Conservation (phyloP, 192 early-diverging fungal species). For the Coemansia javaensis region DNA sequence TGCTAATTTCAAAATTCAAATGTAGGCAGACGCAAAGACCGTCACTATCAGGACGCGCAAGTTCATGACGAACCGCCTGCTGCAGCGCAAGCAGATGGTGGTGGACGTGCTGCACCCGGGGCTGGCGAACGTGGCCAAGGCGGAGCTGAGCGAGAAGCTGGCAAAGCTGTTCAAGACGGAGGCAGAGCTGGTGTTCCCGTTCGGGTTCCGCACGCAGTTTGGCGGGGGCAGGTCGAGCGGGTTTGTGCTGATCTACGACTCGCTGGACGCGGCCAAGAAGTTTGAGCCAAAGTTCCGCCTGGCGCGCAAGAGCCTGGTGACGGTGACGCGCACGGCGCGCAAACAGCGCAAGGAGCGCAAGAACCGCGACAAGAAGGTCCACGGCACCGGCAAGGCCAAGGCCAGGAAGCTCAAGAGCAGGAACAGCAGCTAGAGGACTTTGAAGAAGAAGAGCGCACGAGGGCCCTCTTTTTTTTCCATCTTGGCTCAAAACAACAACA, state of each 20-base stretch:
- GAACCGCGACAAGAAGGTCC: slow-evolving; percentile 98
- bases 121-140: slow-evolving; percentile 87
- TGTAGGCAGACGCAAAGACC: slow-evolving; percentile 73
- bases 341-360: slow-evolving; percentile 99
- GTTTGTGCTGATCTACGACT: slow-evolving; percentile 95
- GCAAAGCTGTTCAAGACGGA: slow-evolving; percentile 94
- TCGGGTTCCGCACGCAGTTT: slow-evolving; percentile 93
- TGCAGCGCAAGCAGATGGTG: slow-evolving; percentile 96
- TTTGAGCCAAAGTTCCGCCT: slow-evolving; percentile 99
- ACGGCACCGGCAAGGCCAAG: slow-evolving; percentile 92
- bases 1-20: not conserved
- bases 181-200: slow-evolving; percentile 81
- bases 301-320: slow-evolving; percentile 67
- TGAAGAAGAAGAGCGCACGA: no score
- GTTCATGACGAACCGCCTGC: slow-evolving; percentile 98
- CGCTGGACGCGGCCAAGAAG: slow-evolving; percentile 91
- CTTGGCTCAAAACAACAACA: no score
- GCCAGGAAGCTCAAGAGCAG: slow-evolving; percentile 48
- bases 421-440: no score
- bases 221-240: slow-evolving; percentile 96
- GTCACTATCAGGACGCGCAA: slow-evolving; percentile 98
- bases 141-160: slow-evolving; percentile 89
- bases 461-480: not conserved
- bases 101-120: slow-evolving; percentile 95
- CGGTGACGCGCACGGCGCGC: slow-evolving; percentile 67